Base-by-base conservation (phyloP, 2,329 filamentous ascomycete species). In the Dothidotthia symphoricarpi region DNA sequence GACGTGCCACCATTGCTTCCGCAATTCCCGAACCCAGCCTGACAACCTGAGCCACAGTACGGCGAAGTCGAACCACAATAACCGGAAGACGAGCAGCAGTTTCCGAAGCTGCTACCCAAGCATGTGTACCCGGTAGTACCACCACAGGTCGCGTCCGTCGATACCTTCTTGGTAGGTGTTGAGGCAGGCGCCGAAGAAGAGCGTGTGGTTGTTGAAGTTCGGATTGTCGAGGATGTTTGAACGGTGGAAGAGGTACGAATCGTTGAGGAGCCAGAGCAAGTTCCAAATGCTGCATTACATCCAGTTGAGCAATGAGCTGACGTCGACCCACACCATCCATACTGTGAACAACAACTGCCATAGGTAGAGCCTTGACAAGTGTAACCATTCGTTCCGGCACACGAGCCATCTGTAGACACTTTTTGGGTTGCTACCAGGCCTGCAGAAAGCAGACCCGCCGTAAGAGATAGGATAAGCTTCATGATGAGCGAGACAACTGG, bases 311-410 rank as follows among this genome's bases (percentile, higher is more conserved):
- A 66, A 42, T 66, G 57, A 14, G 36, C 60, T 7, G 36, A 43
- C 3, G 53, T 56, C 8, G 49, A 49, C 16, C 63, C 64, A 38
- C 73, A 75, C 51, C 57, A 64, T 12, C 69, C 69, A 39, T 61
- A 62, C 36, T 51, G 57, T 12, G 69, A 72, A 54, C 71, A 75
- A 51, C 72, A 74, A 39, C 67, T 51, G 2, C 71, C 71, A 38
- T 67, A 72, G 8, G 46, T 32, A 42, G 66, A 70, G n/a, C 69
- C 70, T 25, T 59, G 47, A 45, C 72, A 74, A 16, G 69, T 73
- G 43, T 64, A 64, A 13, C 64, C 66, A 13, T 57, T 61, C 15
- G 59, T 47, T 29, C 65, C 69, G 15, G 69, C 72, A 36, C 72
- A 74, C 13, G 55, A 59, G 12, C 68, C 70, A 32, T 73, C 66